Conservation (phyloP, 495 filamentous ascomycete species). For the Wilcoxina mikolae region DNA sequence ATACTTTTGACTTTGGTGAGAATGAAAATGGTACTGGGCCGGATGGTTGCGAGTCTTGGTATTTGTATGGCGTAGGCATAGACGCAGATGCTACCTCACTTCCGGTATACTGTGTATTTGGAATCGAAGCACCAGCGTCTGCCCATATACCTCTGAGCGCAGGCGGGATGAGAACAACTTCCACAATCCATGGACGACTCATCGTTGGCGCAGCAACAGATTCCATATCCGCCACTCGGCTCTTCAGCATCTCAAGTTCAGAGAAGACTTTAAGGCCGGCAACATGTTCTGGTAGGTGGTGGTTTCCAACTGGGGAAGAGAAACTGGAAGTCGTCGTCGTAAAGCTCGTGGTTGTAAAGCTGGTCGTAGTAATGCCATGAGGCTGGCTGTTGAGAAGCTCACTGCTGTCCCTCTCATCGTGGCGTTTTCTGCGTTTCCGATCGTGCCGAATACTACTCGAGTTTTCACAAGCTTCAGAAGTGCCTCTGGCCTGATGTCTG, state of each 20-base stretch:
- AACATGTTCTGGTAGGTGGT: neutral
- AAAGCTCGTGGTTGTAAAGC: slow-evolving; percentile 18
- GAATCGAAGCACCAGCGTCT: neutral
- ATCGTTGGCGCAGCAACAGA: slow-evolving; percentile 5
- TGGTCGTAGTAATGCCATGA: slow-evolving; percentile 2
- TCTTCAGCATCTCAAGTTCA: neutral
- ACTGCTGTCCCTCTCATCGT: neutral
- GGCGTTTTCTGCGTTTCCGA: neutral
- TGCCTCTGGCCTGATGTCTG: neutral
- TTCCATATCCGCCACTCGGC: slow-evolving; percentile 14
- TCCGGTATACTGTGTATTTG: slow-evolving; percentile 20
- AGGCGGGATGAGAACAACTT: slow-evolving; percentile 20
- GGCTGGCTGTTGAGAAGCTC: slow-evolving; percentile 1
- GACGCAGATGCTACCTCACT: slow-evolving; percentile 7
- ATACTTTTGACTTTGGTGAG: slow-evolving; percentile 10
- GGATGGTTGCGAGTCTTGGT: neutral
- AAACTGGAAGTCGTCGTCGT: slow-evolving; percentile 16
- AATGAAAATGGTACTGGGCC: slow-evolving; percentile 1
- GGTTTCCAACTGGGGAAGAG: neutral
- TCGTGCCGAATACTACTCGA: neutral
- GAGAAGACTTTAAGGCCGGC: neutral
- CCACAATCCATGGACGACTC: slow-evolving; percentile 15
- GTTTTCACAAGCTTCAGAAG: neutral
- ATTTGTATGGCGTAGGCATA: neutral
- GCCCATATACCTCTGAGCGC: slow-evolving; percentile 16